Evolutionary conservation across 2,329 filamentous ascomycete genomes (phyloP).

Genomic region (Bipolaris victoriae): DNA sequence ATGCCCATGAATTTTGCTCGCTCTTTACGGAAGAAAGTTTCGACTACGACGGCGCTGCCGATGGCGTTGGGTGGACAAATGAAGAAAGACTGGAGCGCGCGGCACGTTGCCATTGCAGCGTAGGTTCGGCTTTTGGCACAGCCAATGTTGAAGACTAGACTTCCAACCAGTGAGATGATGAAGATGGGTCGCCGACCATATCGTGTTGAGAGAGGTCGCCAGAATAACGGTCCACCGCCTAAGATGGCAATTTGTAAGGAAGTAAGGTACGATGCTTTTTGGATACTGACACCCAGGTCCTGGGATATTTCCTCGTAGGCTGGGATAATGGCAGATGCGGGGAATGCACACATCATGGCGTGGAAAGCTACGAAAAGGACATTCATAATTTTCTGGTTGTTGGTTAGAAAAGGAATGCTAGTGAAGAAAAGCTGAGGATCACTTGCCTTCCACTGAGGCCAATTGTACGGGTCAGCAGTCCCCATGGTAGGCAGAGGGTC

Average conservation of each 20-base stretch:
- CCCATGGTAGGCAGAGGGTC: conserved; percentile 60
- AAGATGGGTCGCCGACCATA: conserved; percentile 63
- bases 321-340: conserved; percentile 60
- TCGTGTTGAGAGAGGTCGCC: conserved; percentile 61
- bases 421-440: neutral
- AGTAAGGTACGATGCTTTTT: conserved; percentile 60
- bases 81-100: conserved; percentile 62
- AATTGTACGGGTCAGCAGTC: conserved; percentile 63
- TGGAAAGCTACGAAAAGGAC: conserved; percentile 63
- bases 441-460: conserved; percentile 58
- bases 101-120: conserved; percentile 57
- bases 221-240: conserved; percentile 61
- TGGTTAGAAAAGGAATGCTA: neutral
- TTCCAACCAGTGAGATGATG: conserved; percentile 57
- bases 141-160: conserved; percentile 59
- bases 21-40: conserved; percentile 64
- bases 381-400: conserved; percentile 57
- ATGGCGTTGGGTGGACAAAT: conserved; percentile 62
- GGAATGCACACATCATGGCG: conserved; percentile 64
- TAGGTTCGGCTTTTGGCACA: conserved; percentile 60
- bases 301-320: conserved; percentile 61
- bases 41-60: conserved; percentile 63
- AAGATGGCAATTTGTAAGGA: conserved; percentile 63
- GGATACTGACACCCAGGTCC: conserved; percentile 58
- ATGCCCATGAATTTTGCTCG: conserved; percentile 62